These are phyloP conservation scores for Dillenia turbinata DNA, from an alignment of 164 flowering plant genomes.

Conservation along the genomic window DNA sequence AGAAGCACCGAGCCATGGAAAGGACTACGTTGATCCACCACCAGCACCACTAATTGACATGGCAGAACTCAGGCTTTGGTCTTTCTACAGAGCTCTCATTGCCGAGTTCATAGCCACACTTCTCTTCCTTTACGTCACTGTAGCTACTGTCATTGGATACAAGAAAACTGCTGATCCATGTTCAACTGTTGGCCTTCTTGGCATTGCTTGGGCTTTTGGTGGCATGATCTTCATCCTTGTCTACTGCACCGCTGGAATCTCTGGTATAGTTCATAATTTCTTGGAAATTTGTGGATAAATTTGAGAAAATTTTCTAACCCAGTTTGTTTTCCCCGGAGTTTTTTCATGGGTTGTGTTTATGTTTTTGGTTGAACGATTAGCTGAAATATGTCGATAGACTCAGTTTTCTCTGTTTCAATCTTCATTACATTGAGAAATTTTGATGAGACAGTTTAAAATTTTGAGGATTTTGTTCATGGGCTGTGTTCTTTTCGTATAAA, in stretches of 20 bases:
- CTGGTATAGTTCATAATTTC: slow-evolving; percentile 28
- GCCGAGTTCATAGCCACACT: slow-evolving; percentile 78
- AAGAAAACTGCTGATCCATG: slow-evolving; percentile 44
- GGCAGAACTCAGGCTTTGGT: slow-evolving; percentile 61
- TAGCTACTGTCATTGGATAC: slow-evolving; percentile 73
- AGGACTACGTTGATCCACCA: slow-evolving; percentile 74
- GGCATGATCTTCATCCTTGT: slow-evolving; percentile 77
- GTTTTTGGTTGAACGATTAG: too few relatives aligned
- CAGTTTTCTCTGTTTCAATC: too few relatives aligned
- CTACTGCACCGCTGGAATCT: slow-evolving; percentile 79
- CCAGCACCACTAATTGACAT: slow-evolving; percentile 63
- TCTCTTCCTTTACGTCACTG: slow-evolving; percentile 65
- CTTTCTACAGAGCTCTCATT: slow-evolving; percentile 71
- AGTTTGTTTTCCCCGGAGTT: too few relatives aligned
- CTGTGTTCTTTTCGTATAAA: too few relatives aligned
- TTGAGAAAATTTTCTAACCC: too few relatives aligned
- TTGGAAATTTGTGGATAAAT: too few relatives aligned
- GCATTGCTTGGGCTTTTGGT: slow-evolving; percentile 78
- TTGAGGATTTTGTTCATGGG: too few relatives aligned
- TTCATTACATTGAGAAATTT: too few relatives aligned
- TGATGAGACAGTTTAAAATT: too few relatives aligned
- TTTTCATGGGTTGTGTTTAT: too few relatives aligned
- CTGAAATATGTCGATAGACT: too few relatives aligned
- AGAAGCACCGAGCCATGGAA: slow-evolving; percentile 31
- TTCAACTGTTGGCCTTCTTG: slow-evolving; percentile 63